Evolutionary conservation across 2,329 filamentous ascomycete species (phyloP).

Genomic region (Fusarium papillatum): DNA sequence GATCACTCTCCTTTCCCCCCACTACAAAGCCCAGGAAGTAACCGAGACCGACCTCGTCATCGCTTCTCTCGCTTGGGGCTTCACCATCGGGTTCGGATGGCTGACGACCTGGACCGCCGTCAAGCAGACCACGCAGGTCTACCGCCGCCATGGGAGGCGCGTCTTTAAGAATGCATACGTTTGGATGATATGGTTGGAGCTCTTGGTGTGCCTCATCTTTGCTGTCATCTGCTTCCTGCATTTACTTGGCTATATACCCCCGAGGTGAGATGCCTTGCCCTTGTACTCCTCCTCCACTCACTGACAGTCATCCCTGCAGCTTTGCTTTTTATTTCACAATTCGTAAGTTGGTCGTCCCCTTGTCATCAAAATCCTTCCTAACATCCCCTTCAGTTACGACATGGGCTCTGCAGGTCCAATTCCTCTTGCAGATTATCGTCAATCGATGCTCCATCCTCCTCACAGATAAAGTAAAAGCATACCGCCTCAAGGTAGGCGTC

Average conservation of each 20-base stretch:
- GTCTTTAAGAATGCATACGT: slow-evolving; percentile 56
- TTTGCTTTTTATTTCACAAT: slow-evolving; percentile 47
- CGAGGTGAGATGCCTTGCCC: slow-evolving; percentile 33
- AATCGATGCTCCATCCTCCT: slow-evolving; percentile 43
- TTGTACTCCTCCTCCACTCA: background rate
- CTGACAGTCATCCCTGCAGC: slow-evolving; percentile 26
- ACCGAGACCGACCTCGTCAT: slow-evolving; percentile 40
- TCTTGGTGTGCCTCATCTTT: slow-evolving; percentile 57
- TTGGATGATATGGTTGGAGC: slow-evolving; percentile 63
- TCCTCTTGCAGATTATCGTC: slow-evolving; percentile 45
- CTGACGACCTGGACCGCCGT: slow-evolving; percentile 53
- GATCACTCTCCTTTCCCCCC: slow-evolving; percentile 41
- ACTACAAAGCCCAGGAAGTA: slow-evolving; percentile 36
- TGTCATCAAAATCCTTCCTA: background rate
- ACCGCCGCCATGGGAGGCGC: slow-evolving; percentile 47
- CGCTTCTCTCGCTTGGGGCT: slow-evolving; percentile 52
- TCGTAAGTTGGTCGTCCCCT: slow-evolving; percentile 23
- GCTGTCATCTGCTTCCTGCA: slow-evolving; percentile 51
- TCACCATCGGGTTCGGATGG: slow-evolving; percentile 57
- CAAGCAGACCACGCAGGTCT: slow-evolving; percentile 51
- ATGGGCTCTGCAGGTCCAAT: slow-evolving; percentile 45
- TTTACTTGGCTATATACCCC: slow-evolving; percentile 39
- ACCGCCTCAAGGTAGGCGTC: slow-evolving; percentile 35
- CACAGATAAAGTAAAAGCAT: slow-evolving; percentile 30
- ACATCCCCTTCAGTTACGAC: slow-evolving; percentile 37